phyloP scores from a whole-genome alignment of 164 flowering plant species.

The Annona squamosa region DNA sequence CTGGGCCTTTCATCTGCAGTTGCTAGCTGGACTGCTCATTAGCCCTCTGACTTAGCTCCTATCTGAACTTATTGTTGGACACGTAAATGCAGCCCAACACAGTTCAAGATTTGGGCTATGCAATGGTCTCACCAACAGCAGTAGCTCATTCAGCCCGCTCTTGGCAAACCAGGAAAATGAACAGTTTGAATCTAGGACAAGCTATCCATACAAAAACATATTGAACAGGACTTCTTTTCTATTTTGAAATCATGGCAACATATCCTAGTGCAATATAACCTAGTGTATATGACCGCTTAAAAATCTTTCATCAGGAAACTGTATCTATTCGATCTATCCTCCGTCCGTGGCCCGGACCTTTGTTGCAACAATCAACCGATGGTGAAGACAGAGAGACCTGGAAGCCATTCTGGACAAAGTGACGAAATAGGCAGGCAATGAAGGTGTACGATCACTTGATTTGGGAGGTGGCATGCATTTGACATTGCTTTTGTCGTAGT shows the following conservation, averaged over 20 bases:
- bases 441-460: not conserved
- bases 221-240: not conserved
- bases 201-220: not conserved
- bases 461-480: not conserved
- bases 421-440: not conserved
- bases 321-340: too few relatives aligned
- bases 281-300: too few relatives aligned
- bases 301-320: too few relatives aligned
- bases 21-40: too few relatives aligned
- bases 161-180: not conserved
- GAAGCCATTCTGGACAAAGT: not conserved
- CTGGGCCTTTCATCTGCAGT: too few relatives aligned
- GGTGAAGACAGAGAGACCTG: not conserved
- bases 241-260: too few relatives aligned
- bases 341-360: not conserved
- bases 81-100: too few relatives aligned
- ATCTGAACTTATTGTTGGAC: too few relatives aligned
- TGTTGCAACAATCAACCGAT: not conserved
- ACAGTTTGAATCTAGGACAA: not conserved
- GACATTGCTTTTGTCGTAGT: constrained; percentile 4
- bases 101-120: too few relatives aligned
- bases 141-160: not conserved
- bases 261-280: too few relatives aligned
- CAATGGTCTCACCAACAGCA: too few relatives aligned
- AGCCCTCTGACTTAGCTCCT: too few relatives aligned